Evolutionary conservation across 2,329 filamentous ascomycete genomes (phyloP).

Genomic region (Didymella glomerata): DNA sequence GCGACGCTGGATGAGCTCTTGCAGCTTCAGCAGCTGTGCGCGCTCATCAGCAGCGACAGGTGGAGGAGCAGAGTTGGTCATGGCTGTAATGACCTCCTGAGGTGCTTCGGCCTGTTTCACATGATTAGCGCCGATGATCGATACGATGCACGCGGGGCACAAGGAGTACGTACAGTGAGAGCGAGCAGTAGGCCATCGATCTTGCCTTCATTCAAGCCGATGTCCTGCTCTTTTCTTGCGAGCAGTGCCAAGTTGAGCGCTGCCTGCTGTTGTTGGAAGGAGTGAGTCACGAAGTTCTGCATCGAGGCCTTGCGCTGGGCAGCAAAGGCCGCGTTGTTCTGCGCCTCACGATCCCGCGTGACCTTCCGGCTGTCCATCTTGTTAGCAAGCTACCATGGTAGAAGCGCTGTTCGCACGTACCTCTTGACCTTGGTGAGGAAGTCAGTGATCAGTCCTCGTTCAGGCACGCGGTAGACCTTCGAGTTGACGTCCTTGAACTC

Average conservation of each 20-base stretch:
- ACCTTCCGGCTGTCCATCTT: constrained; percentile 16
- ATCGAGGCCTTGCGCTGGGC: constrained; percentile 37
- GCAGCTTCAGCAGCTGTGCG: constrained; percentile 42
- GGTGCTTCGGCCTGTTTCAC: constrained; percentile 53
- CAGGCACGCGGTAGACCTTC: constrained; percentile 55
- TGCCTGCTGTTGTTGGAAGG: constrained; percentile 69
- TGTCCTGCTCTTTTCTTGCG: constrained; percentile 59
- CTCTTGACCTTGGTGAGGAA: constrained; percentile 70
- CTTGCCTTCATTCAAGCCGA: constrained; percentile 58
- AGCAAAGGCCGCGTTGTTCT: constrained; percentile 17
- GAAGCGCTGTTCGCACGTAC: constrained; percentile 25
- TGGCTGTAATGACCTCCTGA: constrained; percentile 44
- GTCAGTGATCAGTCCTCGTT: constrained; percentile 59
- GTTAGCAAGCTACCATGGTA: constrained; percentile 1
- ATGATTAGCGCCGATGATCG: constrained; percentile 47
- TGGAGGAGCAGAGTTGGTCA: constrained; percentile 39
- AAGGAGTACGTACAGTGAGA: constrained; percentile 65
- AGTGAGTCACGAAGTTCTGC: constrained; percentile 41
- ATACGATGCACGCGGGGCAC: constrained; percentile 39
- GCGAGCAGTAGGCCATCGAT: constrained; percentile 64
- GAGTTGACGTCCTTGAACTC: constrained; percentile 48
- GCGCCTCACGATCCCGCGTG: constrained; percentile 28
- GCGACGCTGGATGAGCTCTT: constrained; percentile 45
- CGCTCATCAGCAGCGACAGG: constrained; percentile 39
- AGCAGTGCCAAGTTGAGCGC: constrained; percentile 71